Percentiles rank a stretch among this genome's conserved stretches.
Evolutionary conservation across 2,329 filamentous ascomycete genomes (phyloP).

Genomic region (Colletotrichum sojae): DNA sequence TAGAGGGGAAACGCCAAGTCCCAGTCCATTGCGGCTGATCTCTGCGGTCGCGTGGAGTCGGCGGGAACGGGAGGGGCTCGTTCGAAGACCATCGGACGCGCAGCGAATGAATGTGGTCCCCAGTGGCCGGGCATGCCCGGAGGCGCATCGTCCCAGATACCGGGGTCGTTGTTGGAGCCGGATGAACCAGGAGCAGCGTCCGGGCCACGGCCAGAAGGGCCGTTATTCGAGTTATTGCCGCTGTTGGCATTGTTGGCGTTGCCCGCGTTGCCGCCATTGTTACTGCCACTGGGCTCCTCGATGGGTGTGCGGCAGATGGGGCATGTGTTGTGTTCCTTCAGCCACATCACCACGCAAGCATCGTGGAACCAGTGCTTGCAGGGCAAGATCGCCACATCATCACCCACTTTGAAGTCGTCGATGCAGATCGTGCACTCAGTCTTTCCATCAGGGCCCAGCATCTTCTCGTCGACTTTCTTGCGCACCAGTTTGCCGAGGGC

Average conservation of each 20-base stretch:
- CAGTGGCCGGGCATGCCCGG: constrained; percentile 30
- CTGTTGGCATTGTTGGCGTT: constrained; percentile 21
- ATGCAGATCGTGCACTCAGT: constrained; percentile 97
- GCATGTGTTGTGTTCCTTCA: constrained; percentile 93
- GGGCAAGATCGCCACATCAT: constrained; percentile 82
- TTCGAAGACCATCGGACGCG: constrained; percentile 2
- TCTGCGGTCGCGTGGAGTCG: constrained; percentile 22
- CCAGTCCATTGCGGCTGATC: constrained; percentile 11
- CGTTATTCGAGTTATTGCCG: constrained; percentile 12
- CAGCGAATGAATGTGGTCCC: constrained; percentile 8
- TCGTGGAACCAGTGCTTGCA: constrained; percentile 97
- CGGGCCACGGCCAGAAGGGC: neutral
- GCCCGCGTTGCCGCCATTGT: constrained; percentile 32
- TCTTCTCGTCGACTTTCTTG: constrained; percentile 76
- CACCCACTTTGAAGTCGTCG: constrained; percentile 81
- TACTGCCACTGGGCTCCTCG: constrained; percentile 52
- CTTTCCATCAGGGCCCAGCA: constrained; percentile 76
- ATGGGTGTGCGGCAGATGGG: constrained; percentile 81
- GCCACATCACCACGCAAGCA: constrained; percentile 85
- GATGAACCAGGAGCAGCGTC: constrained; percentile 22
- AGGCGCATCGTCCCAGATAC: constrained; percentile 21
- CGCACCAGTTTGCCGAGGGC: constrained; percentile 83
- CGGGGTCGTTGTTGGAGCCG: constrained; percentile 12
- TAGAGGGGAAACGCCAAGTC: constrained; percentile 19
- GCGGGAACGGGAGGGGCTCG: constrained; percentile 22